Evolutionary conservation across 148 eudicot genomes (phyloP), one percentile per base, ranked within the genome.

Genomic region (Diospyros lotus): DNA sequence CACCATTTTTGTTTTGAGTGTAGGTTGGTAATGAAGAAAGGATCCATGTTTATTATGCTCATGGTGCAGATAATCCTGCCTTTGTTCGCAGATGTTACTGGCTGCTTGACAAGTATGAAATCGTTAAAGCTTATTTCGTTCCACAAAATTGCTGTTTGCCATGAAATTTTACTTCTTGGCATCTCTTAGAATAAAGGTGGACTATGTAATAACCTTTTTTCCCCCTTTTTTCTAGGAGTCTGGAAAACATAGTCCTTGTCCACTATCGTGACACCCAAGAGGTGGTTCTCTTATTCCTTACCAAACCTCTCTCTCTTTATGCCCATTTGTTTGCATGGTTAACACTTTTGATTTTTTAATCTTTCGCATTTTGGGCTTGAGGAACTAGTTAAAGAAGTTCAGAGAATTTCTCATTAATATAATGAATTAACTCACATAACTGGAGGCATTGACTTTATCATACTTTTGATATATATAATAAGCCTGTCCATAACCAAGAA

Each of bases 191-290:
- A 38, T 45, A 4, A 42, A 42, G 63, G 62, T 71, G 38, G 50
- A 50, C 67, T 63, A 52, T 38, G 38, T 73, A 40, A 28, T 18
- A 15, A 51, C 13, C 9, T 51, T 50, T 41, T 39, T 66, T 50
- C 72, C 56, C 1, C 44, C 18, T 55, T 70, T 70, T 42, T 82
- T 75, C 73, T 84, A 95, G 99, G 97, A 68, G 86, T 42, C 77
- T 95, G 85, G 99, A 95, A 79, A 94, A 95, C 80, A 80, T 95
- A 54, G 99, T 95, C 75, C 99, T 95, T 75, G 99, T 92, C 73
- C 99, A 95, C 81, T 92, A 95, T 82, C 97, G 99, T 80, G 94
- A 95, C 82, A 95, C 91, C 74, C 98, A 90, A 76, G 99, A 95
- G 97, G 99, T 89, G 64, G 76, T 78, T 80, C 66, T 83, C 68